phyloP scores from a whole-genome alignment of 2,329 filamentous ascomycete species.

The Fonsecaea erecta region DNA sequence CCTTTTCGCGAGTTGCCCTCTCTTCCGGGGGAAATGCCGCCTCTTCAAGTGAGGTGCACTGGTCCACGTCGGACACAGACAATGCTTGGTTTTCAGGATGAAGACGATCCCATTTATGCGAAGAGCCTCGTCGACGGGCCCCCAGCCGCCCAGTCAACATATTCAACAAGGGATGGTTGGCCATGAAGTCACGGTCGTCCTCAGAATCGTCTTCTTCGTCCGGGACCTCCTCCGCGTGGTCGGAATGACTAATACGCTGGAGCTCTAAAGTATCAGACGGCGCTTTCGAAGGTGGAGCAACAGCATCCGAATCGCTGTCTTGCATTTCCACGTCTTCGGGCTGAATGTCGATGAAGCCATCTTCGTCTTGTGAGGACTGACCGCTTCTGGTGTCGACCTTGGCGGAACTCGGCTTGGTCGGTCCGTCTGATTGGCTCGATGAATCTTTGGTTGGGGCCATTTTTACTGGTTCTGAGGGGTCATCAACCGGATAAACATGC shows the following conservation, averaged over 20 bases:
- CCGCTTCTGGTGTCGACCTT: conserved; percentile 26
- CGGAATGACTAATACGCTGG: conserved; percentile 31
- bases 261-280: conserved; percentile 28
- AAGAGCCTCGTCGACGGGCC: conserved; percentile 34
- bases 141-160: conserved; percentile 38
- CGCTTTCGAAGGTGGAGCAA: conserved; percentile 11
- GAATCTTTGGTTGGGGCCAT: conserved; percentile 17
- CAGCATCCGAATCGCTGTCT: conserved; percentile 24
- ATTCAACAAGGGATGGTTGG: conserved; percentile 36
- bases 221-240: conserved; percentile 29
- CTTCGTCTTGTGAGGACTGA: conserved; percentile 33
- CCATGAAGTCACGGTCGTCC: conserved; percentile 36
- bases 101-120: conserved; percentile 58
- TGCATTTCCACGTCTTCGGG: conserved; percentile 36
- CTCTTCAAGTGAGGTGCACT: conserved; percentile 63
- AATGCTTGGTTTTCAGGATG: conserved; percentile 77
- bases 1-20: conserved; percentile 64
- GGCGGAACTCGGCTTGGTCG: conserved; percentile 30
- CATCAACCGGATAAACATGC: conserved; percentile 13
- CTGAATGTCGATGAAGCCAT: conserved; percentile 37
- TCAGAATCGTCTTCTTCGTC: conserved; percentile 35
- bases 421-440: conserved; percentile 12
- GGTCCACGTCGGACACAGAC: conserved; percentile 57
- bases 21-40: conserved; percentile 63
- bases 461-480: background rate